These are phyloP conservation scores for Didymella glomerata DNA, from an alignment of 2,329 filamentous ascomycete species.

Conservation along the genomic window DNA sequence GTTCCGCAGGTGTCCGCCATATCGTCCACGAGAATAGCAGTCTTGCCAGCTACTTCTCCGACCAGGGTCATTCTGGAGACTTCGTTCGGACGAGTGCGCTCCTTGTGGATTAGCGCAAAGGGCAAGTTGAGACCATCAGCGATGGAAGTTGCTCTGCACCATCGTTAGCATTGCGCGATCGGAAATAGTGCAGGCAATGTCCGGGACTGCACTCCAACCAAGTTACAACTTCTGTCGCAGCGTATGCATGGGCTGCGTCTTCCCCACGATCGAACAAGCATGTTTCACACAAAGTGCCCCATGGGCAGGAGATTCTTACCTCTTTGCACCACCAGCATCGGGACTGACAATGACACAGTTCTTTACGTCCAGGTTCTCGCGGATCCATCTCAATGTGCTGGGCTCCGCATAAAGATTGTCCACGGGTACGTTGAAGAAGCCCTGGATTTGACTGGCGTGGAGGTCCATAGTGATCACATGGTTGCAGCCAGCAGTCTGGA, in stretches of 20 bases:
- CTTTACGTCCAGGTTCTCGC: conserved; percentile 80
- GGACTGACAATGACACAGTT: conserved; percentile 95
- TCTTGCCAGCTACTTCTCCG: conserved; percentile 87
- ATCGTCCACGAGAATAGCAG: conserved; percentile 95
- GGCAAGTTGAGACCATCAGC: conserved; percentile 89
- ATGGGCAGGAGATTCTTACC: conserved; percentile 56
- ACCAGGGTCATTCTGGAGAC: conserved; percentile 96
- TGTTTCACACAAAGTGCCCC: conserved; percentile 3
- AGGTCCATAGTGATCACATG: conserved; percentile 97
- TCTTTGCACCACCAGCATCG: conserved; percentile 93
- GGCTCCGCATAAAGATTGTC: conserved; percentile 93
- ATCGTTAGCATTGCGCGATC: conserved; percentile 25
- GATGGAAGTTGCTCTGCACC: conserved; percentile 79
- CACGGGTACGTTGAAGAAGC: conserved; percentile 88
- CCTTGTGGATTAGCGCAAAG: conserved; percentile 97
- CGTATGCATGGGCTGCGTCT: no score
- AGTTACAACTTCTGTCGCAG: not conserved
- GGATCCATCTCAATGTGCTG: conserved; percentile 89
- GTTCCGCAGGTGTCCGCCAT: conserved; percentile 98
- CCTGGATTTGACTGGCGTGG: conserved; percentile 92
- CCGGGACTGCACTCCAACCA: not conserved
- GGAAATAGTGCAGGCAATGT: conserved; percentile 4
- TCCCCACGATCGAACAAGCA: not conserved
- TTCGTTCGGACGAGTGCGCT: conserved; percentile 88
- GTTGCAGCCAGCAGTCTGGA: conserved; percentile 91